These are phyloP conservation scores for Lactarius indigo DNA, from an alignment of 768 basidiomycete species.

Conservation along the genomic window DNA sequence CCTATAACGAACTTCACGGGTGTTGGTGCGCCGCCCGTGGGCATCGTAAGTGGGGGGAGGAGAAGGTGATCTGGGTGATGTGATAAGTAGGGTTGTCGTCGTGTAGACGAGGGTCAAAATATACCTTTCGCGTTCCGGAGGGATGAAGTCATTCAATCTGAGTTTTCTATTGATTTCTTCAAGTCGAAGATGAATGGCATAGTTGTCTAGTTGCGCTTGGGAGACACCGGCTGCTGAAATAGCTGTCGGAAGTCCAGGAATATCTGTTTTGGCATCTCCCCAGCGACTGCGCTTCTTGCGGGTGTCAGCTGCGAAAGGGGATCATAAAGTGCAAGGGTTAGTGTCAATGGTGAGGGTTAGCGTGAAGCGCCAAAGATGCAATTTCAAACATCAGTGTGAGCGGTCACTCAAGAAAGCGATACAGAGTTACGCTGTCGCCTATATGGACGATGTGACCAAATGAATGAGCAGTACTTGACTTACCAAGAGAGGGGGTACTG, in stretches of 20 bases:
- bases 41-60: slow-evolving; percentile 97
- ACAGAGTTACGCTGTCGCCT: slow-evolving; percentile 19
- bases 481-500: slow-evolving; percentile 61
- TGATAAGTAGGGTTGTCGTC: not conserved
- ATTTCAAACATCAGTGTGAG: slow-evolving; percentile 16
- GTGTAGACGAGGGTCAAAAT: slow-evolving; percentile 18
- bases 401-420: slow-evolving; percentile 11
- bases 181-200: slow-evolving; percentile 91
- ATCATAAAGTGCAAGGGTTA: slow-evolving; percentile 52
- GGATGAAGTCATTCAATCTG: slow-evolving; percentile 89
- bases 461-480: slow-evolving; percentile 41
- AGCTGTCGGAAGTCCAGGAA: slow-evolving; percentile 91
- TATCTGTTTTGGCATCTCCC: slow-evolving; percentile 91
- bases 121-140: slow-evolving; percentile 92
- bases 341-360: slow-evolving; percentile 45
- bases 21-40: slow-evolving; percentile 97
- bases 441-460: slow-evolving; percentile 28
- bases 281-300: slow-evolving; percentile 96
- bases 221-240: slow-evolving; percentile 92
- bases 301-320: slow-evolving; percentile 63
- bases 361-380: slow-evolving; percentile 31
- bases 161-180: slow-evolving; percentile 98
- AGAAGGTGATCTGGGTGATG: slow-evolving; percentile 71
- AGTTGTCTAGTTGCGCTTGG: slow-evolving; percentile 94
- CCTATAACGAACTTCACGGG: slow-evolving; percentile 96